Evolutionary conservation across 2,329 filamentous ascomycete genomes (phyloP).

Genomic region (Aspergillus sp.): DNA sequence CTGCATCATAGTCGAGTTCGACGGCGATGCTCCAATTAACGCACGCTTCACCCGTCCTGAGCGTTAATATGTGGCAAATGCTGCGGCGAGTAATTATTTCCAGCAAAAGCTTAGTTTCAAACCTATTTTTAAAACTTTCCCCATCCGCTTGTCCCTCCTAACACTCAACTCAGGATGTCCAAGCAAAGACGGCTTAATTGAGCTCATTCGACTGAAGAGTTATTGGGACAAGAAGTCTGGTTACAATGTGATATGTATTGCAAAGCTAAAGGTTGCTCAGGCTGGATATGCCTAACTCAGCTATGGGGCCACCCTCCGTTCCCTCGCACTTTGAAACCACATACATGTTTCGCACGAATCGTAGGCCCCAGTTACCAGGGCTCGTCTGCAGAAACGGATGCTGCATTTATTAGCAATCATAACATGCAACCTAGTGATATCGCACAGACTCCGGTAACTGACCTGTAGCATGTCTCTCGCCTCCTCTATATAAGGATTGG

Average conservation of each 20-base stretch:
- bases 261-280: not conserved
- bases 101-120: not conserved
- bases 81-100: not conserved
- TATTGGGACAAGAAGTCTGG: not conserved
- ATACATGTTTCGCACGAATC: not conserved
- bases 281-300: not conserved
- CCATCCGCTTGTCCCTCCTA: not conserved
- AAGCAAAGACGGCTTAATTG: not conserved
- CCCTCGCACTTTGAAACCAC: not conserved
- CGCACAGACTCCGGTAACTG: not conserved
- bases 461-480: not conserved
- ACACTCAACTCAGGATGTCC: not conserved
- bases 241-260: not conserved
- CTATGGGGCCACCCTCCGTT: not conserved
- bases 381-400: not conserved
- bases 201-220: not conserved
- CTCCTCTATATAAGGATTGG: not conserved
- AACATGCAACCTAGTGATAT: not conserved
- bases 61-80: not conserved
- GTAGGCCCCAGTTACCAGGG: not conserved
- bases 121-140: not conserved
- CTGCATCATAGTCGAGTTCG: not conserved
- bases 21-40: not conserved
- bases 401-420: not conserved
- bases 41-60: not conserved